A percentile compares a stretch with the other conserved stretches of the same genome.
These are phyloP conservation scores for Mallotus japonicus DNA, from an alignment of 441 rosid genomes.

Conservation along the genomic window DNA sequence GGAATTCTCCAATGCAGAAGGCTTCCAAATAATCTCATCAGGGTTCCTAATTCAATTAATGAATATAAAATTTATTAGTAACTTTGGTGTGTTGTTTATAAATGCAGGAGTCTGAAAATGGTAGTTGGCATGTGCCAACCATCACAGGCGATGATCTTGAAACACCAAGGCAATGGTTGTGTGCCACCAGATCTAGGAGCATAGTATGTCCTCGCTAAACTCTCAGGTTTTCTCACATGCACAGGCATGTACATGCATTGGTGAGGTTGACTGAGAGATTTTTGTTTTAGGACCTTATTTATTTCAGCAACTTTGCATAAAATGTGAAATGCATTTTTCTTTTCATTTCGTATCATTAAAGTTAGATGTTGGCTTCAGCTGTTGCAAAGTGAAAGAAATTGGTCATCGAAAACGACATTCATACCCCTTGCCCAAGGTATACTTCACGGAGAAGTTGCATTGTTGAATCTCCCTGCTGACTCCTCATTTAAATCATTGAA, in stretches of 20 bases:
- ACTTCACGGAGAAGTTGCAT: too few species aligned
- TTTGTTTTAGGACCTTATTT: too few species aligned
- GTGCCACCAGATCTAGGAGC: conserved; percentile 48
- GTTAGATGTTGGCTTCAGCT: too few species aligned
- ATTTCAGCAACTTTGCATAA: too few species aligned
- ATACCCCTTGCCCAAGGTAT: too few species aligned
- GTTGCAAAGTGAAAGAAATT: too few species aligned
- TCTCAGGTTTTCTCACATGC: not conserved
- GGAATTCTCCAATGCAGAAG: not conserved
- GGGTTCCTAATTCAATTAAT: not conserved
- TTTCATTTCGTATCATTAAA: too few species aligned
- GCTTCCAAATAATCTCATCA: not conserved
- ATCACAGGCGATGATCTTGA: conserved; percentile 58
- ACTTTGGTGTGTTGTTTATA: conserved; percentile 2
- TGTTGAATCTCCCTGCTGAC: too few species aligned
- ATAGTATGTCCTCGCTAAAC: not conserved
- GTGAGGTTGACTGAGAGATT: not conserved
- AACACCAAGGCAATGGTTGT: conserved; percentile 74
- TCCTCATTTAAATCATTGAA: too few species aligned
- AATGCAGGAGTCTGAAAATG: conserved; percentile 80
- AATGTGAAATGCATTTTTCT: too few species aligned
- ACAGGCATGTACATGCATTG: not conserved
- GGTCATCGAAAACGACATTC: too few species aligned
- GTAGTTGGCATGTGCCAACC: conserved; percentile 85
- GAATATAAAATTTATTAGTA: not conserved